Conservation (phyloP, 1,284 basidiomycete genomes). For the Ceratobasidium sp. region DNA sequence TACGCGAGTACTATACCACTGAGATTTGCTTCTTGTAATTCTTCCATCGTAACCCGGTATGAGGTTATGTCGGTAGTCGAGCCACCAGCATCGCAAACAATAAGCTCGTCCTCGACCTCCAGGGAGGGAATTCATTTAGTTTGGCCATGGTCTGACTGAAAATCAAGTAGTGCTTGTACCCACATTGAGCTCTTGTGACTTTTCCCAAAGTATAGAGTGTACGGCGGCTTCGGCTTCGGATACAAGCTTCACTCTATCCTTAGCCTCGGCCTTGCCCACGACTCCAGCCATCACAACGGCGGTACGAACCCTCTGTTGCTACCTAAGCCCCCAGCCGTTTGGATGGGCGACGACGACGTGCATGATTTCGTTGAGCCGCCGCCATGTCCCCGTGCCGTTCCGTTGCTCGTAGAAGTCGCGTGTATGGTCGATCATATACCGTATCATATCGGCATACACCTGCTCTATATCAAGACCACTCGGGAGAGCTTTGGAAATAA, state of each 20-base stretch:
- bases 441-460: constrained; percentile 18
- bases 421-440: constrained; percentile 11
- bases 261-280: no score
- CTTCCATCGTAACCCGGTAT: no score
- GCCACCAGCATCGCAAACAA: constrained; percentile 13
- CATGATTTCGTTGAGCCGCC: not conserved
- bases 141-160: no score
- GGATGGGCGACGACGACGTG: constrained; percentile 8
- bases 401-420: constrained; percentile 4
- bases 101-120: constrained; percentile 3
- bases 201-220: no score
- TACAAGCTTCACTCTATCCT: no score
- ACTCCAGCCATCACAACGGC: not conserved
- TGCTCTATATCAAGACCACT: not conserved
- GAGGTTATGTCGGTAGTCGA: constrained; percentile 5
- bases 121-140: no score
- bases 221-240: no score
- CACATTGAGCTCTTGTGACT: constrained; percentile 16
- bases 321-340: constrained; percentile 17
- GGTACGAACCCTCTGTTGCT: not conserved
- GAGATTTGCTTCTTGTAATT: no score
- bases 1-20: no score
- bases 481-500: not conserved
- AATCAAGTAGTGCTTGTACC: no score
- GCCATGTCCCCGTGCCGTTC: not conserved